Evolutionary conservation across 148 eudicot genomes (phyloP).

Genomic region (Vaccinium myrtillus): DNA sequence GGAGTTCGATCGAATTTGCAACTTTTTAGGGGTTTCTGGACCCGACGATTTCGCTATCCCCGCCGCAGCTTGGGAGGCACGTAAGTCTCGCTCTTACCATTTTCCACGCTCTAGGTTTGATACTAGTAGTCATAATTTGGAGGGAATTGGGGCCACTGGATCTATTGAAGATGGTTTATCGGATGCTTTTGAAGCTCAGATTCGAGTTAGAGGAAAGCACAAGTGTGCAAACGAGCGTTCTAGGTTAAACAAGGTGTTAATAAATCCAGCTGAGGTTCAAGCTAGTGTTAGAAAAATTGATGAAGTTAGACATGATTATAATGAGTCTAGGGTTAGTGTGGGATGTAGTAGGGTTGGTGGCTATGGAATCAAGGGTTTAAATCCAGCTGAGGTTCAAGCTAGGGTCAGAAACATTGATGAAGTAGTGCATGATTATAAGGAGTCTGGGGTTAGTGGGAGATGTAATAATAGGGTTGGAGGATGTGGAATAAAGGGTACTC

Average conservation of each 20-base stretch:
- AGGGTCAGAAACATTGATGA: slow-evolving; percentile 10
- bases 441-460: neutral
- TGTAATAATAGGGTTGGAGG: slow-evolving; percentile 18
- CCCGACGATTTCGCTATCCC: slow-evolving; percentile 77
- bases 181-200: slow-evolving; percentile 16
- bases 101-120: slow-evolving; percentile 14
- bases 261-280: neutral
- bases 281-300: slow-evolving; percentile 11
- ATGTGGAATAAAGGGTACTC: slow-evolving; percentile 53
- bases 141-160: slow-evolving; percentile 4
- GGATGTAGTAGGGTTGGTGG: slow-evolving; percentile 19
- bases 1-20: slow-evolving; percentile 48
- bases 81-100: slow-evolving; percentile 37
- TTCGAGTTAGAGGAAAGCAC: neutral
- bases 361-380: neutral
- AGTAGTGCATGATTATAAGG: neutral
- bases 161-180: slow-evolving; percentile 13
- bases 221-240: neutral
- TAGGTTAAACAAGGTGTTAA: slow-evolving; percentile 9
- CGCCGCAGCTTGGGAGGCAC: slow-evolving; percentile 46
- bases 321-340: neutral
- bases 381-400: neutral
- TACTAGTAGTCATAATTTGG: neutral
- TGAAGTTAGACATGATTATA: neutral
- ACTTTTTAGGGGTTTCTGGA: slow-evolving; percentile 58